These are phyloP conservation scores for Fraxinus nigra DNA, from an alignment of 305 asterid genomes.

Conservation along the genomic window DNA sequence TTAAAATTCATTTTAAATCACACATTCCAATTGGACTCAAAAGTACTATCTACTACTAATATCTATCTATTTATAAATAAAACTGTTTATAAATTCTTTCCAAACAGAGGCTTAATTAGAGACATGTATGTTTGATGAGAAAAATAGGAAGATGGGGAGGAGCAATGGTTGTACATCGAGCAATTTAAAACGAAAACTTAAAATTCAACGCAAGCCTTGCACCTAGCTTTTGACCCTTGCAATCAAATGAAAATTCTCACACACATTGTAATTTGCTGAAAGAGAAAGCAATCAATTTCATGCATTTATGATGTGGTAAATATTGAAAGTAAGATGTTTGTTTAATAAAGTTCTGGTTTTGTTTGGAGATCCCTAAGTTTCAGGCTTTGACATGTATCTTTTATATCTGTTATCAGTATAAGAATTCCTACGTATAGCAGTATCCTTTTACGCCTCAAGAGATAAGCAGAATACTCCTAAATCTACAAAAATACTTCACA, in stretches of 20 bases:
- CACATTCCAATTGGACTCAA: too few species aligned
- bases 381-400: not conserved
- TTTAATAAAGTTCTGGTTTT: not conserved
- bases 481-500: too few species aligned
- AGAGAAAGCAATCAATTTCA: not conserved
- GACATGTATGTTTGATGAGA: not conserved
- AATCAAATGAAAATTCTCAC: not conserved
- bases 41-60: too few species aligned
- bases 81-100: too few species aligned
- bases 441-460: not conserved
- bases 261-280: not conserved
- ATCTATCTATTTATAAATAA: too few species aligned
- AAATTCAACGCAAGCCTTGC: not conserved
- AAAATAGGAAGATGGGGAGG: not conserved
- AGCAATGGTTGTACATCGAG: not conserved
- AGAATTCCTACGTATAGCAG: not conserved
- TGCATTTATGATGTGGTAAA: not conserved
- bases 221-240: not conserved
- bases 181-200: not conserved
- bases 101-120: not conserved
- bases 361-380: not conserved
- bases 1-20: too few species aligned
- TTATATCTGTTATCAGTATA: not conserved
- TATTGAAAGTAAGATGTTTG: not conserved
- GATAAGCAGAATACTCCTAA: not conserved